Percentiles rank a stretch among this genome's conserved stretches.
Conservation (phyloP, 2,329 filamentous ascomycete species). For the Teratosphaeriaceae sp. region DNA sequence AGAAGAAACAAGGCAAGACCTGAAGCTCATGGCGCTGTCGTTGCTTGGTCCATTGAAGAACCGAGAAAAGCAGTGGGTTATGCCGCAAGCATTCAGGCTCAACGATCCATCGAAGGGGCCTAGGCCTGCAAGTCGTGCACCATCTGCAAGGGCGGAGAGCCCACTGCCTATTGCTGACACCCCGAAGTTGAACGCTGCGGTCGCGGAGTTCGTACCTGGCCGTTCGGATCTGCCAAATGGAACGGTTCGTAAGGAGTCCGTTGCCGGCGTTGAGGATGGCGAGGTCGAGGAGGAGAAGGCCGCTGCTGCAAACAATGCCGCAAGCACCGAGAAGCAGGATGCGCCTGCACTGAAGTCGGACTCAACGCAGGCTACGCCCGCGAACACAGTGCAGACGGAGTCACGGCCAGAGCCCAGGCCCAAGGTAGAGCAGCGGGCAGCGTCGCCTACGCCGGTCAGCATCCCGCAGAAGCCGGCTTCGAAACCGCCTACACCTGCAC, state of each 20-base stretch:
- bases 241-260: slow-evolving; percentile 38
- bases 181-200: slow-evolving; percentile 47
- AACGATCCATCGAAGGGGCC: slow-evolving; percentile 23
- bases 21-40: slow-evolving; percentile 67
- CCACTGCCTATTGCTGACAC: slow-evolving; percentile 37
- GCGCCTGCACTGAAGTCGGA: slow-evolving; percentile 6
- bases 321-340: slow-evolving; percentile 21
- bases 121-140: slow-evolving; percentile 21
- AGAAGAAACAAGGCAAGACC: slow-evolving; percentile 60
- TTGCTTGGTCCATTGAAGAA: slow-evolving; percentile 64
- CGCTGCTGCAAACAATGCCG: slow-evolving; percentile 17
- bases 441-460: neutral
- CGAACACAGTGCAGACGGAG: slow-evolving; percentile 5
- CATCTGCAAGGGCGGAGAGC: slow-evolving; percentile 31
- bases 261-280: slow-evolving; percentile 54
- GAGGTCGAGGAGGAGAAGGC: slow-evolving; percentile 58
- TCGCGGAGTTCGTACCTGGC: slow-evolving; percentile 57
- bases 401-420: neutral
- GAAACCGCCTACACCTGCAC: slow-evolving; percentile 5
- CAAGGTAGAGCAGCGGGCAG: neutral
- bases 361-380: slow-evolving; percentile 17
- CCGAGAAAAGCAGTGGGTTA: slow-evolving; percentile 61
- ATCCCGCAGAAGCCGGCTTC: slow-evolving; percentile 1
- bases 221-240: slow-evolving; percentile 20
- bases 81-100: slow-evolving; percentile 62